These are phyloP conservation scores for Botrytis squamosa DNA, from an alignment of 2,329 filamentous ascomycete species.

Conservation along the genomic window DNA sequence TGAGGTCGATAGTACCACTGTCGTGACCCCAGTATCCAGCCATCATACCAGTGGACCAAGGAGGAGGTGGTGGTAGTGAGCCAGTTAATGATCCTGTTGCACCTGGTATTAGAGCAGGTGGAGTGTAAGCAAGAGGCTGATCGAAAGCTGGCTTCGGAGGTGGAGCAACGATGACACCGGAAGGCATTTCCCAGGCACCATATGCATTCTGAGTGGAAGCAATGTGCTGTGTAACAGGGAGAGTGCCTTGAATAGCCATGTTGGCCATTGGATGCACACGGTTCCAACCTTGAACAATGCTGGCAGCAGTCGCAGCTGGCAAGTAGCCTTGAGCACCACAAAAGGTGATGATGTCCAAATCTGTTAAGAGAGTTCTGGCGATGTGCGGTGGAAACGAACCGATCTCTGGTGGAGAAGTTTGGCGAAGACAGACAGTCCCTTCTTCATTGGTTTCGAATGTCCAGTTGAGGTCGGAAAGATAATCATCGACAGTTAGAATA, in stretches of 20 bases:
- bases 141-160: not conserved
- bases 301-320: not conserved
- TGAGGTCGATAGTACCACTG: not conserved
- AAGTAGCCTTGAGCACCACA: conserved; percentile 23
- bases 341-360: conserved; percentile 30
- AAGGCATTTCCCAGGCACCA: conserved; percentile 8
- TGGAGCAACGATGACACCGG: not conserved
- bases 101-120: not conserved
- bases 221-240: conserved; percentile 11
- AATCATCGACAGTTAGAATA: conserved; percentile 27
- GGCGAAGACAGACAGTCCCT: conserved; percentile 24
- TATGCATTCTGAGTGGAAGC: conserved; percentile 16
- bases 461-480: conserved; percentile 31
- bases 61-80: not conserved
- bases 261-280: not conserved
- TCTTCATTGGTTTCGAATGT: conserved; percentile 20
- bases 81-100: not conserved
- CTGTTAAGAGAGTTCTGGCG: conserved; percentile 28
- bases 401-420: conserved; percentile 26
- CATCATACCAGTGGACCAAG: conserved; percentile 16
- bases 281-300: conserved; percentile 7
- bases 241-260: conserved; percentile 1
- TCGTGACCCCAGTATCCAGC: conserved; percentile 16
- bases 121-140: not conserved
- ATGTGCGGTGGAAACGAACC: conserved; percentile 24